Evolutionary conservation across 768 basidiomycete genomes (phyloP).

Genomic region (Termitomyces sp.): DNA sequence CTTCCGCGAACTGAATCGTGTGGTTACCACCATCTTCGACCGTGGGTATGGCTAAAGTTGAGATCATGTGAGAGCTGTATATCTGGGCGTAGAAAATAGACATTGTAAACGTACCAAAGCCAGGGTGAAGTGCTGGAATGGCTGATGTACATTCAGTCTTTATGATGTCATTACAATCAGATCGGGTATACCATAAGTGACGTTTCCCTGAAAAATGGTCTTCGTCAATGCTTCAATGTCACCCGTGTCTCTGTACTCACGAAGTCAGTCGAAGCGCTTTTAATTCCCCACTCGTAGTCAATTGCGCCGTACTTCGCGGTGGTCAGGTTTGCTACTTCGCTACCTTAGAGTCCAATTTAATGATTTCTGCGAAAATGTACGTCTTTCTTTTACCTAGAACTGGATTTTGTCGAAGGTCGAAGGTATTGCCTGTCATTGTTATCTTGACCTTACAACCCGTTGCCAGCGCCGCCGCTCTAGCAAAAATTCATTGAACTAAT

Average conservation of each 20-base stretch:
- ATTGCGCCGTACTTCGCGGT: conserved; percentile 55
- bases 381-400: conserved; percentile 33
- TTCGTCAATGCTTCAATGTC: neutral
- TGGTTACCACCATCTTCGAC: conserved; percentile 71
- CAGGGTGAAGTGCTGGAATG: conserved; percentile 69
- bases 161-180: neutral
- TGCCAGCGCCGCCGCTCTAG: conserved; percentile 17
- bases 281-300: conserved; percentile 63
- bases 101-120: conserved; percentile 44
- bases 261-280: conserved; percentile 76
- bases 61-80: neutral
- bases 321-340: conserved; percentile 58
- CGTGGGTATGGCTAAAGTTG: conserved; percentile 68
- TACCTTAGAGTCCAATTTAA: conserved; percentile 32
- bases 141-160: conserved; percentile 19
- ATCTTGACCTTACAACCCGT: conserved; percentile 18
- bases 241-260: conserved; percentile 35
- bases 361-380: neutral
- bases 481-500: neutral
- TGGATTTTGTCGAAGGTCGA: conserved; percentile 23
- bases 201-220: conserved; percentile 48
- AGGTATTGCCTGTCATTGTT: conserved; percentile 4
- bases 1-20: conserved; percentile 58
- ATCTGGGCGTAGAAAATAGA: neutral
- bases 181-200: conserved; percentile 57